phyloP scores from a whole-genome alignment of 371 early-diverging fungal genomes.

The Vairimorpha apis region DNA sequence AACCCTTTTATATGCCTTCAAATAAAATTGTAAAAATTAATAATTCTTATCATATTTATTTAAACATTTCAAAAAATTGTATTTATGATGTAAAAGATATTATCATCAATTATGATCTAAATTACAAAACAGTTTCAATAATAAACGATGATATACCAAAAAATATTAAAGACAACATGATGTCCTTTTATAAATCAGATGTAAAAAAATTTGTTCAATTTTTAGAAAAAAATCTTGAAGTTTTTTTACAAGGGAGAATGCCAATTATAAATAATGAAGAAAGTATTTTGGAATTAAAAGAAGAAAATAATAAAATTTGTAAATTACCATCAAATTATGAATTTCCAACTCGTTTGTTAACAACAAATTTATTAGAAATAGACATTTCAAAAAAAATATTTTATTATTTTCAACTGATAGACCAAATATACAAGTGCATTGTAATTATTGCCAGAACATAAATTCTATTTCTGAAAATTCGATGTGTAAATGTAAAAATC shows the following conservation, averaged over 20 bases:
- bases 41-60: constrained; percentile 14
- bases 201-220: constrained; percentile 34
- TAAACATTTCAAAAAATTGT: constrained; percentile 43
- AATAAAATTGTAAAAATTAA: constrained; percentile 21
- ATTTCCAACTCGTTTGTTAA: constrained; percentile 22
- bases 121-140: constrained; percentile 25
- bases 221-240: constrained; percentile 39
- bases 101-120: constrained; percentile 39
- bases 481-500: constrained; percentile 34
- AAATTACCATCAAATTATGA: constrained; percentile 15
- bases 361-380: constrained; percentile 21
- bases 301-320: constrained; percentile 4
- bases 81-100: constrained; percentile 50
- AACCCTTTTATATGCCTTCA: too few relatives aligned
- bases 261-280: too few relatives aligned
- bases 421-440: constrained; percentile 34
- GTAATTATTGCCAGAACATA: constrained; percentile 37
- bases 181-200: constrained; percentile 34
- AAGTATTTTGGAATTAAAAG: neutral
- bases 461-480: neutral
- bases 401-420: constrained; percentile 27
- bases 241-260: constrained; percentile 39
- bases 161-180: constrained; percentile 39
- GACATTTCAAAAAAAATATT: constrained; percentile 32
- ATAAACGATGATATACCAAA: constrained; percentile 42